Evolutionary conservation across 768 basidiomycete species (phyloP).

Genomic region (Tephrocybe sp.): DNA sequence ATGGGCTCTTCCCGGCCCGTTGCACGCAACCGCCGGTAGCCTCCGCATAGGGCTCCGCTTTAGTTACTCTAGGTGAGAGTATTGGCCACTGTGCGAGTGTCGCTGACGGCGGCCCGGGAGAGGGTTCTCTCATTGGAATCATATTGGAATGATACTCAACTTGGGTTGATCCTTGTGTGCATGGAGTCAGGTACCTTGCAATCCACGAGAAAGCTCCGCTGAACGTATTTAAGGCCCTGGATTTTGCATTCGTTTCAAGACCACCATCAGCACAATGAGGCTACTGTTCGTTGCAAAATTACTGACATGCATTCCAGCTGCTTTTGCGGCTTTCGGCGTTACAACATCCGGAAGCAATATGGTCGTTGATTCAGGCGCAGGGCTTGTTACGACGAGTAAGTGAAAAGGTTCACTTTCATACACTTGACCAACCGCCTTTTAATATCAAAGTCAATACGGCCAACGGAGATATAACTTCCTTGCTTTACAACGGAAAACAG

Average conservation of each 20-base stretch:
- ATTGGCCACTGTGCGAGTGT: background rate
- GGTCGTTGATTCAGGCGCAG: conserved; percentile 43
- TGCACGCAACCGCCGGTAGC: background rate
- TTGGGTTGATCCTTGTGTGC: background rate
- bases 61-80: background rate
- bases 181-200: background rate
- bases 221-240: conserved; percentile 3
- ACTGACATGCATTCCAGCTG: conserved; percentile 27
- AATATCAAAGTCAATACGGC: conserved; percentile 32
- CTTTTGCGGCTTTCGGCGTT: conserved; percentile 45
- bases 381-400: conserved; percentile 42
- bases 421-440: background rate
- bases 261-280: conserved; percentile 19
- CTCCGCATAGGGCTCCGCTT: background rate
- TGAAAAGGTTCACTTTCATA: no score
- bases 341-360: conserved; percentile 39
- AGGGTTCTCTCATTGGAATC: background rate
- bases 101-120: conserved; percentile 14
- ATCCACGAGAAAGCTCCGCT: conserved; percentile 13
- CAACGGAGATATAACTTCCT: conserved; percentile 45
- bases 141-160: background rate
- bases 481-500: conserved; percentile 44
- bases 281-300: conserved; percentile 19
- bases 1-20: conserved; percentile 11
- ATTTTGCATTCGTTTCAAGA: background rate